A percentile compares a stretch with the other conserved stretches of the same genome.
phyloP scores from a whole-genome alignment of 2,329 filamentous ascomycete species.

The Colletotrichum chrysophilum region DNA sequence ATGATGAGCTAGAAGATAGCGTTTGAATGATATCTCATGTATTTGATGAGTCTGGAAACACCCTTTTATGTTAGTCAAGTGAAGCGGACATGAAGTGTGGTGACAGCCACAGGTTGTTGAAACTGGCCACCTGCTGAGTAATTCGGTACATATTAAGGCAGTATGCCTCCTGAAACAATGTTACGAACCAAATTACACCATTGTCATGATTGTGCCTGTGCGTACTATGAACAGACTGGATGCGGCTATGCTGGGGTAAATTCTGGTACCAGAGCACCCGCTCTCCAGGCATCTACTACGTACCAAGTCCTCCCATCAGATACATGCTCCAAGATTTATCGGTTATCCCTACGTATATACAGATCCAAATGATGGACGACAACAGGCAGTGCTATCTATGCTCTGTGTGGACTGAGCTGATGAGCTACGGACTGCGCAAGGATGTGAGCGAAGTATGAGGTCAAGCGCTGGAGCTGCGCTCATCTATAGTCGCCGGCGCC shows the following conservation, averaged over 20 bases:
- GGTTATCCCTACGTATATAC: not conserved
- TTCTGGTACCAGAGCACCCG: no score
- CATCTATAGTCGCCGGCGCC: not conserved
- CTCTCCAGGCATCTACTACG: not conserved
- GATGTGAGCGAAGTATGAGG: not conserved
- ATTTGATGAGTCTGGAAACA: not conserved
- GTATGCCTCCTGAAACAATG: not conserved
- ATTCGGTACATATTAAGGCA: not conserved
- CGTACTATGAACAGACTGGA: no score
- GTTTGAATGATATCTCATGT: constrained; percentile 7
- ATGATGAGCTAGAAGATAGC: not conserved
- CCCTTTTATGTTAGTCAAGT: accelerated
- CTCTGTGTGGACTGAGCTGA: not conserved
- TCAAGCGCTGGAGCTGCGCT: not conserved
- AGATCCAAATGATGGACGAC: not conserved
- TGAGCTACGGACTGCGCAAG: not conserved
- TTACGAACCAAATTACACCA: not conserved
- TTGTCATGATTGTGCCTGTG: no score
- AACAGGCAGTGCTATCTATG: not conserved
- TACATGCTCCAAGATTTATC: not conserved
- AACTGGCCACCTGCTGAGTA: accelerated
- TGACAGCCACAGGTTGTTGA: not conserved
- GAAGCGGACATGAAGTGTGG: not conserved
- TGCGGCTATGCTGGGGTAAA: no score
- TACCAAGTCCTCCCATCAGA: not conserved